phyloP scores from a whole-genome alignment of 2,329 filamentous ascomycete genomes.

The Stylonectria norvegica region DNA sequence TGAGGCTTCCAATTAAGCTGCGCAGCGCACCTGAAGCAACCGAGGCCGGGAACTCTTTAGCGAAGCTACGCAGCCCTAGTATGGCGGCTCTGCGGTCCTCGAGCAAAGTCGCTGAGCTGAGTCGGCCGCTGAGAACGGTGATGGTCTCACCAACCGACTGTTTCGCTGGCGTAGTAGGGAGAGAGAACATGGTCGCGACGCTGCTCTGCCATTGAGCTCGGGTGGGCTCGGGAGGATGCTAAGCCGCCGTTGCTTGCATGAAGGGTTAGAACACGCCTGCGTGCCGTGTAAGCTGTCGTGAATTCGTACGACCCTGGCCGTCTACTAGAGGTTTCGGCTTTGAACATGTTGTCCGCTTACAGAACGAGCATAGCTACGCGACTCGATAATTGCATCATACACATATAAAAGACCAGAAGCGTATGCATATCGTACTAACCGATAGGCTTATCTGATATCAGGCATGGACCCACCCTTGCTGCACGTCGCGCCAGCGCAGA shows the following conservation, averaged over 20 bases:
- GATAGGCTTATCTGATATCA: too few species aligned
- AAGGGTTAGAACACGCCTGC: not conserved
- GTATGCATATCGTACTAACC: too few species aligned
- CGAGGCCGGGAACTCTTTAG: slow-evolving; percentile 92
- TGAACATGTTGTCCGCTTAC: slow-evolving; percentile 26
- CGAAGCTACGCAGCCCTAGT: slow-evolving; percentile 87
- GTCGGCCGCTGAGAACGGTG: slow-evolving; percentile 78
- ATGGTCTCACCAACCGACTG: slow-evolving; percentile 97
- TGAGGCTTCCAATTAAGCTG: slow-evolving; percentile 78
- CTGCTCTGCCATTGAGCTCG: slow-evolving; percentile 31
- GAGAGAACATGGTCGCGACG: slow-evolving; percentile 55
- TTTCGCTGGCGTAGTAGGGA: slow-evolving; percentile 76
- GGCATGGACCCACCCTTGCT: too few species aligned
- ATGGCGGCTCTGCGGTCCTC: slow-evolving; percentile 95
- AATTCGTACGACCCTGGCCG: not conserved
- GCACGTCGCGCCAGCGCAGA: not conserved
- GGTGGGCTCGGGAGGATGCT: slow-evolving; percentile 10
- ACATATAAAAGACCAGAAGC: slow-evolving; percentile 6
- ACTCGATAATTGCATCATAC: slow-evolving; percentile 23
- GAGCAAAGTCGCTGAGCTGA: slow-evolving; percentile 84
- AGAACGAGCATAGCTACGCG: not conserved
- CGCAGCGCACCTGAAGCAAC: slow-evolving; percentile 91
- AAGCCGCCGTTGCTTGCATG: slow-evolving; percentile 13
- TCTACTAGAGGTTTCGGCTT: slow-evolving; percentile 10
- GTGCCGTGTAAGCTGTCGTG: not conserved